Base-by-base conservation (phyloP, 352 stramenopile species). In the Halophytophthora polymorphica region DNA sequence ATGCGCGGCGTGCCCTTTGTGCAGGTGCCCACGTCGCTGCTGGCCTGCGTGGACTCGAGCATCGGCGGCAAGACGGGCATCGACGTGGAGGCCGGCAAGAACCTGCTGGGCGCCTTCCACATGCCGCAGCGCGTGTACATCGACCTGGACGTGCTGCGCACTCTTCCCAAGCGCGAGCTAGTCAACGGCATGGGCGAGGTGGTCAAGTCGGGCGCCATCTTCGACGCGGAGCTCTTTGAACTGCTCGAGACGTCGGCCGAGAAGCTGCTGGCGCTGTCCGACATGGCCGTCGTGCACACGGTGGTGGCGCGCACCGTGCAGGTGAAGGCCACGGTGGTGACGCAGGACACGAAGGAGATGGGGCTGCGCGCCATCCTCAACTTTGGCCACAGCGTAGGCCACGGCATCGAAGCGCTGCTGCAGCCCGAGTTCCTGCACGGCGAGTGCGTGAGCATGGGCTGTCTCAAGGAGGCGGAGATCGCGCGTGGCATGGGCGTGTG, bases 51-150 rank as follows among this genome's bases (percentile, higher is more conserved):
- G 33, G 97, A 99, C 83, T 97, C 89, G 50, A 97, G 87, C 58
- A 97, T 99, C 38, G 97, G 96, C 43, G 96, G 96, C 54, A 99
- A 99, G 76, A 99, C 96, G 0, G 97, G 96, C 66, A 95, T 99
- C 41, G 96, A 99, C 64, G 96, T 88, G 66, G 87, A 87, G 79
- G 91, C 74, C 65, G 66, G 95, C 68, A 99, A 99, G 80, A 99
- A 99, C 71, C 95, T 99, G 73, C 87, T 99, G 51, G 97, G 97
- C 36, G 90, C 96, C 25, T 99, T 99, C 80, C 95, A 99, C 73
- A 98, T 99, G 86, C 96, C 97, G 15, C 76, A 98, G 60, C 93
- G 91, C 58, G 96, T 99, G 17, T 96, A 99, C 66, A 91, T 98
- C 44, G 95, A 99, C 65, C 90, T 97, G 14, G 85, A 77, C 25